Base-by-base conservation (phyloP, 805 yeast genomes). In the Metschnikowia sp. region DNA sequence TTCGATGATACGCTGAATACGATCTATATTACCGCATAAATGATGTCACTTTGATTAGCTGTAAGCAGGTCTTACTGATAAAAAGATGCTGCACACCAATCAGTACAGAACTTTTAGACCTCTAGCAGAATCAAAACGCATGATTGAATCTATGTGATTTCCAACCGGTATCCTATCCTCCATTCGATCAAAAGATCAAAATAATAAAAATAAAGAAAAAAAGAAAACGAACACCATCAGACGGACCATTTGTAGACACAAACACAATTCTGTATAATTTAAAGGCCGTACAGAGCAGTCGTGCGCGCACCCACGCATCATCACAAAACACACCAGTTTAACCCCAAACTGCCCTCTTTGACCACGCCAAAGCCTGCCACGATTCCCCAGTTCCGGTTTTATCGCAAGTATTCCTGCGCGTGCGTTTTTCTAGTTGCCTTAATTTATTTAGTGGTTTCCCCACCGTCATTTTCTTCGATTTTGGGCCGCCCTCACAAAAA, bases 301-400 rank as follows among this genome's bases (percentile, higher is more conserved):
- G 45, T 36, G 40, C 45, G 40, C 45, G 40, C 19, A 36, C 45
- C 45, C n/a, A 31, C 19, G 19, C 37, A 36, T 36, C 45, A 35
- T 32, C 30, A 42, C 32, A 42, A n/a, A 11, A 13, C 35, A 18
- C 15, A 22, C 22, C 36, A 12, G 22, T 11, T 34, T 22, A 22
- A 22, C 26, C 26, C 7, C 26, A 4, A n/a, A 3, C 22, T 19
- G 4, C 31, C 40, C 22, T n/a, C 36, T 3, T 10, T 15, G 10
- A 4, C 36, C 19, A 34, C 13, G 10, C 22, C 30, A 12, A 26
- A 13, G 18, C 35, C 44, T 26, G 44, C 44, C 43, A 40, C 34
- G 30, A 45, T 45, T 36, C 29, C 29, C 35, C 35, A 10, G 22
- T 26, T 32, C 31, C 43, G 43, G 39, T 39, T 8, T n/a, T 33